A percentile compares a stretch with the other conserved stretches of the same genome.
These are phyloP conservation scores for Trametes elegans DNA, from an alignment of 768 basidiomycete genomes.

Conservation along the genomic window DNA sequence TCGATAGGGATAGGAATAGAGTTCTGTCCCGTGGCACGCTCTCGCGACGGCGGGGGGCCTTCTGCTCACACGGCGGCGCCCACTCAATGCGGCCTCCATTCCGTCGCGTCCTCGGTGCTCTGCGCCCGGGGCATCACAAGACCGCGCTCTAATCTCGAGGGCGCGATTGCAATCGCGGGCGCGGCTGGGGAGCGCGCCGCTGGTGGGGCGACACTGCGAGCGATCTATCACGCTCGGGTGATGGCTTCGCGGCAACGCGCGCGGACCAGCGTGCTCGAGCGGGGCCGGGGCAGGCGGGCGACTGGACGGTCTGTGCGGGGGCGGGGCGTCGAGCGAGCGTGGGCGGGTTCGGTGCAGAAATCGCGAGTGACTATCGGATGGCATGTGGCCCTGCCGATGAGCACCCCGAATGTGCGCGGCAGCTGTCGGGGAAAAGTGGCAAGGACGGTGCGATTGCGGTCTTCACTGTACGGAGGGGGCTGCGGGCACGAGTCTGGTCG, in stretches of 20 bases:
- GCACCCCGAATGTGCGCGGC: conserved; percentile 18
- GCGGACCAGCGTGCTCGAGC: not conserved
- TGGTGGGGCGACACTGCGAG: conserved; percentile 6
- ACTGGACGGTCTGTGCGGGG: too few relatives aligned
- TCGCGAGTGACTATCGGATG: conserved; percentile 22
- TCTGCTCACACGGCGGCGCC: conserved; percentile 11
- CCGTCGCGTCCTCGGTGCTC: not conserved
- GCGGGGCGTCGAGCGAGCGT: too few relatives aligned
- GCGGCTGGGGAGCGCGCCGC: conserved; percentile 1
- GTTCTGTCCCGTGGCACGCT: conserved; percentile 16
- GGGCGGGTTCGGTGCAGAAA: conserved; percentile 7
- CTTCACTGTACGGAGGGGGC: not conserved
- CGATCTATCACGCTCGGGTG: conserved; percentile 4
- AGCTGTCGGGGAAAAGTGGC: conserved; percentile 1
- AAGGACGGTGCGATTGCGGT: conserved; percentile 1
- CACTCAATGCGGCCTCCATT: conserved; percentile 10
- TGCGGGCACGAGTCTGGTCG: not conserved
- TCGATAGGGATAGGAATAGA: conserved; percentile 19
- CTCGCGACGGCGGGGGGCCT: not conserved
- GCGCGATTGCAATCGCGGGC: conserved; percentile 15
- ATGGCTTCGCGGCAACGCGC: conserved; percentile 17
- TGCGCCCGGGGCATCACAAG: conserved; percentile 11
- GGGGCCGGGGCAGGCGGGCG: conserved; percentile 1
- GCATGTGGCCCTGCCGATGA: conserved; percentile 20
- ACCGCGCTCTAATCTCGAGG: conserved; percentile 9